These are phyloP conservation scores for Fibroporia radiculosa DNA, from an alignment of 768 basidiomycete species.

Conservation along the genomic window DNA sequence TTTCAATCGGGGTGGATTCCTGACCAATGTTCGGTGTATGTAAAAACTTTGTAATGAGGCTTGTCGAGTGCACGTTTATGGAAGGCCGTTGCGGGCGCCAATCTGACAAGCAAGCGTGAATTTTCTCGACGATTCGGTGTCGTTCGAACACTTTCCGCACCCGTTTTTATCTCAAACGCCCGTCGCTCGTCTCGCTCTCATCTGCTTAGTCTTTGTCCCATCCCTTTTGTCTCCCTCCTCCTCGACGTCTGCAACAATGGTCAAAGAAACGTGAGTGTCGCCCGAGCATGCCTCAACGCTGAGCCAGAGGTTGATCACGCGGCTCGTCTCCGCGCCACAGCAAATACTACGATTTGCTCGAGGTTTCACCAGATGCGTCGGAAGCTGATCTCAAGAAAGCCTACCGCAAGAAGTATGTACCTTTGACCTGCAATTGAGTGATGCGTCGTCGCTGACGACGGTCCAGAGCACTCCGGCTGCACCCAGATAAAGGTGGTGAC, in stretches of 20 bases:
- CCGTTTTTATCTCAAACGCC: constrained; percentile 19
- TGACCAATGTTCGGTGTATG: no score
- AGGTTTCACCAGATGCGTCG: constrained; percentile 69
- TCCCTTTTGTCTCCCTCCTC: constrained; percentile 6
- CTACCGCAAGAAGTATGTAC: constrained; percentile 82
- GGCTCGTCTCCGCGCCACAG: constrained; percentile 28
- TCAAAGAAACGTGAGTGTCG: constrained; percentile 55
- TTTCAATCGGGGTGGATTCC: constrained; percentile 40
- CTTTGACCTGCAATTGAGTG: neutral
- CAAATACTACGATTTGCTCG: constrained; percentile 90
- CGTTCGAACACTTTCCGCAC: constrained; percentile 28
- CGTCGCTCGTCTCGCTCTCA: constrained; percentile 5
- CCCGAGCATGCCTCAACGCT: constrained; percentile 3
- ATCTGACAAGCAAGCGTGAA: constrained; percentile 12
- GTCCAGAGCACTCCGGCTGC: constrained; percentile 69
- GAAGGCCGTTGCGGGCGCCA: neutral
- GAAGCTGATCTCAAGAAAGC: constrained; percentile 91
- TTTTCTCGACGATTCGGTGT: constrained; percentile 27
- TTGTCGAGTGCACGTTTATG: no score
- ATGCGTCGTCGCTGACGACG: neutral
- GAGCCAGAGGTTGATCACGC: constrained; percentile 6
- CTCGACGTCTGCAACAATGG: constrained; percentile 37
- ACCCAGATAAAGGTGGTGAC: constrained; percentile 94
- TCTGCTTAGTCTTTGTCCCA: constrained; percentile 6
- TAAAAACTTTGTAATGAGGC: no score